Base-by-base conservation (phyloP, 2,329 filamentous ascomycete genomes). In the Cercospora brassicicola region DNA sequence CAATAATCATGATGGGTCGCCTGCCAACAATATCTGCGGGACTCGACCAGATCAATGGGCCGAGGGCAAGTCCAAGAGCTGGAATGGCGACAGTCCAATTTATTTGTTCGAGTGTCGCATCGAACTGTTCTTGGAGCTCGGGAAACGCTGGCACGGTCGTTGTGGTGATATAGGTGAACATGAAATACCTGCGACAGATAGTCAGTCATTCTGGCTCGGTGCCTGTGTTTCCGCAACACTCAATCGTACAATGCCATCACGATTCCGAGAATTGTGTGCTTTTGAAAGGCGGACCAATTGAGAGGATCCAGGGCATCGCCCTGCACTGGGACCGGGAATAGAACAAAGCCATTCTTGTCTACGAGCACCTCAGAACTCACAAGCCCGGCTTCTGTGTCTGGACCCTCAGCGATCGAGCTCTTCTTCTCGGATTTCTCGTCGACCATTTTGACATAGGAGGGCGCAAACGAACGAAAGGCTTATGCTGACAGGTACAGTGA, bases 111-210 rank as follows among this genome's bases (percentile, higher is more conserved):
- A 69, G 63, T 1, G 69, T 63, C 4, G 67, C 69, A 59, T 62
- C 42, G 62, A 59, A 71, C 56, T 67, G 69, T 4, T 61, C 65
- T 20, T 71, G 69, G 7, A 71, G 48, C 31, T 63, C 67, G 31
- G 67, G 67, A 20, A 71, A 71, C 5, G 69, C 61, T 13, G 69
- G 69, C 3, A 71, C 69, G 8, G 69, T 71, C 6, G 67, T 71
- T 18, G 69, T 71, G n/a, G 69, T 71, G 26, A 71, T 62, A 56
- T 69, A 71, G 1, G 69, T 71, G 69, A 71, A 71, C 65, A 71
- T 67, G 59, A 71, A 71, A 48, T 71, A 71, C 39, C 68, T 70
- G 55, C 7, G 13, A 60, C 11, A 26, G 4, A 18, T 23, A 18
- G 15, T 48, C 26, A 62, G 42, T 6, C 23, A 6, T 28, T n/a